Evolutionary conservation across 169 alveolate species (phyloP).

Genomic region (Cryptosporidium ubiquitum): DNA sequence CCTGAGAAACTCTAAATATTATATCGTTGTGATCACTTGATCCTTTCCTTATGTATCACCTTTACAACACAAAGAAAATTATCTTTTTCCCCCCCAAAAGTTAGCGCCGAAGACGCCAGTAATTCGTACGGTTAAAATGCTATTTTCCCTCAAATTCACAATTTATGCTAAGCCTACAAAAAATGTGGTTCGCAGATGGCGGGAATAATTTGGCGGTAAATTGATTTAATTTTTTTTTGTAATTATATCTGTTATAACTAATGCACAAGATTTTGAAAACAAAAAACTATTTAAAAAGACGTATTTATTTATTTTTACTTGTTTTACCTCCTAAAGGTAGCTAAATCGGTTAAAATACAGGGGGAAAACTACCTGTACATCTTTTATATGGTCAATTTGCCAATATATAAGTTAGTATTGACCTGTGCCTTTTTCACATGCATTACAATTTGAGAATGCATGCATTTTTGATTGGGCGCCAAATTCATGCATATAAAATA

Average conservation of each 20-base stretch:
- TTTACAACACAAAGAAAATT: conserved; percentile 1
- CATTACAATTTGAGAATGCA: background rate
- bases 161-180: conserved; percentile 21
- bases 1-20: conserved; percentile 25
- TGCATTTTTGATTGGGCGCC: background rate
- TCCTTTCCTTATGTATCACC: conserved; percentile 8
- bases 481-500: background rate
- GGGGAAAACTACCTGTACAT: background rate
- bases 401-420: background rate
- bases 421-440: background rate
- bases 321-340: background rate
- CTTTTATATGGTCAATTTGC: background rate
- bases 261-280: background rate
- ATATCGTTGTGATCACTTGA: conserved; percentile 33
- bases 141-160: conserved; percentile 36
- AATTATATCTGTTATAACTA: background rate
- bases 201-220: background rate
- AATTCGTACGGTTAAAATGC: conserved; percentile 24
- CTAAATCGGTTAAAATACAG: background rate
- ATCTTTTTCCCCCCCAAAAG: conserved; percentile 24
- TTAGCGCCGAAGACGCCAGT: conserved; percentile 73
- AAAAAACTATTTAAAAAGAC: too few species aligned
- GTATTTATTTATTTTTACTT: too few species aligned
- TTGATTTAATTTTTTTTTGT: background rate
- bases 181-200: conserved; percentile 32